Base-by-base conservation (phyloP, 2,329 filamentous ascomycete genomes). In the Aureobasidium namibiae region DNA sequence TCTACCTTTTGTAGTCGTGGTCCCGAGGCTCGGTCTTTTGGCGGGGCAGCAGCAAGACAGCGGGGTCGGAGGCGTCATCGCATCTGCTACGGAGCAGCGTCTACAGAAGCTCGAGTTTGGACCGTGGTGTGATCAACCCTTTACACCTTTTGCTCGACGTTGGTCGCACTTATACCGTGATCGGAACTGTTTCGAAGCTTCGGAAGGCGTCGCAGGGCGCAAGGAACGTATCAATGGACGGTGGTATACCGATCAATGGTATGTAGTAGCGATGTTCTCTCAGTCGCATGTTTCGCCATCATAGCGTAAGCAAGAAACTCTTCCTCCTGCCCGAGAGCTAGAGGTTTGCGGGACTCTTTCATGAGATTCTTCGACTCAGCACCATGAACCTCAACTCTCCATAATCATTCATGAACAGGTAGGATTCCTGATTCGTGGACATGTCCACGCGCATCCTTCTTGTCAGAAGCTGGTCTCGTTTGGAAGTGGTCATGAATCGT, bases 21-120 rank as follows among this genome's bases (percentile, higher is more conserved):
- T 34, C 38, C 50, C 52, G 52, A 56, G 52, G 52, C 52, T 56
- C 52, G 39, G 52, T 56, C 24, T 21, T 36, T 34, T 44, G 29
- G 52, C 29, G 52, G 52, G 52, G 52, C 39, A 52, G 18, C 11
- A 33, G 21, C 21, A 24, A 34, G 34, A 9, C 39, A 56, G 52
- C 52, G 52, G 52, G 52, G 52, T 34, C 29, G 18, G 24, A 44
- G n/a, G 36, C 38, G 52, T 33, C 39, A 44, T 56, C 39, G 9
- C 2, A 10, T 33, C 29, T 26, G 46, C 5, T 52, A 52, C 18
- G 23, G 48, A 52, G 38, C 48, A 4, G 13, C 26, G 31, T 49
- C 24, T 36, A 6, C 7, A 16, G n/a, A 23, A 56, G 23, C 14
- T 45, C 18, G 29, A 44, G 38, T 44, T 36, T 26, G 3, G 39